These are phyloP conservation scores for Clonostachys rhizophaga DNA, from an alignment of 2,329 filamentous ascomycete species.

Conservation along the genomic window DNA sequence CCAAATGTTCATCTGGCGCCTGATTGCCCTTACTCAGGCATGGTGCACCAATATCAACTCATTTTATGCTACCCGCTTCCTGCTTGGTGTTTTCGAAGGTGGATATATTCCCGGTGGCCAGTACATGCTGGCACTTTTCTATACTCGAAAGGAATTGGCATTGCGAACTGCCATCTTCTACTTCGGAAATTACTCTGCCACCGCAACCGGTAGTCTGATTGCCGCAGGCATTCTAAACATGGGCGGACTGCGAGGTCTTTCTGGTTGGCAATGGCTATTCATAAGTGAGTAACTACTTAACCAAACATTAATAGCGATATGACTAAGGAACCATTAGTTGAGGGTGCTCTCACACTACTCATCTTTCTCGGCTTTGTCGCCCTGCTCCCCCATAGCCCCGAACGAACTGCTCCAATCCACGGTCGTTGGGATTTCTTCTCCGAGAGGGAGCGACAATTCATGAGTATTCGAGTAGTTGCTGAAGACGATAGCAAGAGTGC, in stretches of 20 bases:
- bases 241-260: slow-evolving; percentile 1
- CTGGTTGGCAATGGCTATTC: slow-evolving; percentile 61
- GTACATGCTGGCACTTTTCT: slow-evolving; percentile 10
- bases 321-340: slow-evolving; percentile 4
- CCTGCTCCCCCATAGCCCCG: slow-evolving; percentile 8
- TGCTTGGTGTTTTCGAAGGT: slow-evolving; percentile 10
- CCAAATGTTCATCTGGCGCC: slow-evolving; percentile 10
- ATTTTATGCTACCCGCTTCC: slow-evolving; percentile 9
- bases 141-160: slow-evolving; percentile 10
- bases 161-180: slow-evolving; percentile 8
- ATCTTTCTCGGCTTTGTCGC: slow-evolving; percentile 9
- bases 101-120: slow-evolving; percentile 11
- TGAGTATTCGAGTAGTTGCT: slow-evolving; percentile 7
- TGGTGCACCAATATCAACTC: slow-evolving; percentile 6
- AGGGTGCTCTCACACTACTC: slow-evolving; percentile 8
- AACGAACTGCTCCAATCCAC: slow-evolving; percentile 8
- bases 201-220: slow-evolving; percentile 3
- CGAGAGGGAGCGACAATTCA: slow-evolving; percentile 7
- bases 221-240: slow-evolving; percentile 6
- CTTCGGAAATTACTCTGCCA: slow-evolving; percentile 7
- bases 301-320: neutral
- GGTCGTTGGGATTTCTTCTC: slow-evolving; percentile 10
- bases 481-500: slow-evolving; percentile 12
- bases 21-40: slow-evolving; percentile 8
- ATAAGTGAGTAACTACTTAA: slow-evolving; percentile 15